Base-by-base conservation (phyloP, 441 rosid genomes). In the Melastoma candidum region DNA sequence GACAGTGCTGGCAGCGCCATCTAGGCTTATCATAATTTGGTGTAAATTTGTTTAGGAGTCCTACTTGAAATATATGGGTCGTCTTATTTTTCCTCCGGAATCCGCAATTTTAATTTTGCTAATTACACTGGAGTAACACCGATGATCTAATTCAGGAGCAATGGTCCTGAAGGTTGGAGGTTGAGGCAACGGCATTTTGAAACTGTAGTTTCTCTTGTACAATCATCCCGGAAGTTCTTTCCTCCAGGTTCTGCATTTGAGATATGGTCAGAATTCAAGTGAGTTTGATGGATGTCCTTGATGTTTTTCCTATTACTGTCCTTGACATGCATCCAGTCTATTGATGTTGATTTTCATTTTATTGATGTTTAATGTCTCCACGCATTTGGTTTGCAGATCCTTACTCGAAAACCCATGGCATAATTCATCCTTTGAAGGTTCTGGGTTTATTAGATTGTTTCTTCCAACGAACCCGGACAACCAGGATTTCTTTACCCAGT, bases 151-250 rank as follows among this genome's bases (percentile, higher is more conserved):
- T 65, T 46, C 75, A 93, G 99, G 82, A 89, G 82, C 71, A 87
- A 84, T 55, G 97, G 99, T 54, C 99, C 99, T n/a, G 97, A 94
- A 67, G 99, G 99, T 53, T 87, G 97, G 96, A 79, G 94, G 69
- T 71, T 94, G 80, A 80, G 97, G 74, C 99, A 94, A 58, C 72
- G 94, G 26, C 99, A 94, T 69, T 94, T 94, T 71, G 87, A 74
- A 78, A 69, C 95, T 46, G 82, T 87, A 32, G 82, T 94, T 58
- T 85, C 95, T 14, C 99, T 94, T 68, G 85, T 81, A 76, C 79
- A 88, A 66, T 94, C 90, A 24, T 83, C 87, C 74, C 77, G 95
- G 68, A 81, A 82, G 61, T 87, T 87, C 76, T 94, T 94, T 63
- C 92, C 84, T 6, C 77, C 81, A 43, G 95, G 96, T 62, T 89